phyloP scores from a whole-genome alignment of 441 rosid genomes.

The Adansonia rubrostipa region DNA sequence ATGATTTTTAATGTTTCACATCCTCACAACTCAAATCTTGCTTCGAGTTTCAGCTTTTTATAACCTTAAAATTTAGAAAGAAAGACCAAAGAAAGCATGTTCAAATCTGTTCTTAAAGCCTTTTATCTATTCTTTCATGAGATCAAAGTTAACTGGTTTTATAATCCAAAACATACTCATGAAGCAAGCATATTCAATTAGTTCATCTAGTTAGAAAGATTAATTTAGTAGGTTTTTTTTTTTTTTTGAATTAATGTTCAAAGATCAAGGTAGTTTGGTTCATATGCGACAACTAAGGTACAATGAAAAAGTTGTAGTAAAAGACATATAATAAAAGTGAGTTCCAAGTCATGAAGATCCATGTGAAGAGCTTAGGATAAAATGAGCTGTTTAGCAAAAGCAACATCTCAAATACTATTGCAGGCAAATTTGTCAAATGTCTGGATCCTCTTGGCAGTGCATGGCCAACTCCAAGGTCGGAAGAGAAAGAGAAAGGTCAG shows the following conservation, averaged over 20 bases:
- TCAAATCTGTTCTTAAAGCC: no score
- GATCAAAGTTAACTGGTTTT: no score
- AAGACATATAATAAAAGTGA: background rate
- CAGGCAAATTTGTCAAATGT: slow-evolving; percentile 42
- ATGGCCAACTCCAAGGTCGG: slow-evolving; percentile 31
- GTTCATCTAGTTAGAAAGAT: background rate
- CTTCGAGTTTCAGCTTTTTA: background rate
- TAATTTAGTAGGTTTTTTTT: background rate
- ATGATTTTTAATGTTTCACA: background rate
- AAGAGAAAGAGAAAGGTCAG: slow-evolving; percentile 33
- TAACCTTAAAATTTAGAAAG: no score
- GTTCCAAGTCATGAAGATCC: slow-evolving; percentile 5
- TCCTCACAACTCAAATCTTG: background rate
- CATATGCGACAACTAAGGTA: background rate
- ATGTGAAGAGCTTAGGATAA: slow-evolving; percentile 2
- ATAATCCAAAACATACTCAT: background rate
- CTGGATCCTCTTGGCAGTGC: slow-evolving; percentile 17
- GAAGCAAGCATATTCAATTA: background rate
- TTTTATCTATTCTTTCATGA: no score
- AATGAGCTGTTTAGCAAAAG: slow-evolving; percentile 38
- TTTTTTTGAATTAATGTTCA: background rate
- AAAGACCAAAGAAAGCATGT: no score
- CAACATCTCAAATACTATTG: slow-evolving; percentile 13
- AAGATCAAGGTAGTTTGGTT: background rate
- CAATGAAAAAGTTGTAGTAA: slow-evolving; percentile 16